These are phyloP conservation scores for Trichoderma sp. DNA, from an alignment of 2,329 filamentous ascomycete genomes.

Conservation along the genomic window DNA sequence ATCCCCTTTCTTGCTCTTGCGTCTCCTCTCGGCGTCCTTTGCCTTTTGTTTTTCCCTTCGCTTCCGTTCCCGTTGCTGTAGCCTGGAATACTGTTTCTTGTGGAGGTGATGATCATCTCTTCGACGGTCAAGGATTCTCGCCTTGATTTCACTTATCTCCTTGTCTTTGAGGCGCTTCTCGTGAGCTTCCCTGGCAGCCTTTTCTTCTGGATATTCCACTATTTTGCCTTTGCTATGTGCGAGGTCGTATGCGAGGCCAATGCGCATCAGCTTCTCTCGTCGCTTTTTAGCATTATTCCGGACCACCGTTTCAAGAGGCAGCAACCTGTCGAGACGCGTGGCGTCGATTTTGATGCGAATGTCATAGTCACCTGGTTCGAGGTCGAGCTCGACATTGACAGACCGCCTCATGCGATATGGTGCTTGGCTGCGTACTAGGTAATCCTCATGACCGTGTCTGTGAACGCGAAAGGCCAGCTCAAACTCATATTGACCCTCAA, in stretches of 20 bases:
- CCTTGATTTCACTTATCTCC: conserved; percentile 41
- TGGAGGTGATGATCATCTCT: conserved; percentile 43
- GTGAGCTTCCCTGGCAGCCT: conserved; percentile 49
- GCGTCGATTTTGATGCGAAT: conserved; percentile 76
- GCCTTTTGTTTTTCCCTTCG: conserved; percentile 84
- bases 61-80: conserved; percentile 43
- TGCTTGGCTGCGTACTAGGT: conserved; percentile 57
- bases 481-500: conserved; percentile 60
- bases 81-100: conserved; percentile 43
- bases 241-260: conserved; percentile 71
- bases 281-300: conserved; percentile 62
- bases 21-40: conserved; percentile 61
- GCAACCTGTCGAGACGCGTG: conserved; percentile 53
- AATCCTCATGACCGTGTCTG: conserved; percentile 52
- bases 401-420: conserved; percentile 68
- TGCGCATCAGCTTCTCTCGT: conserved; percentile 71
- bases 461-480: conserved; percentile 58
- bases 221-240: conserved; percentile 66
- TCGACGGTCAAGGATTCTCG: conserved; percentile 49
- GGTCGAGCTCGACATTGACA: conserved; percentile 73
- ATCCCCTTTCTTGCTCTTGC: not conserved
- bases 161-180: conserved; percentile 48
- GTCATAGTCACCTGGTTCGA: conserved; percentile 74
- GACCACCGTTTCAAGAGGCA: conserved; percentile 67
- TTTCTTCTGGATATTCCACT: conserved; percentile 53